Evolutionary conservation across 148 eudicot species (phyloP).

Genomic region (Mesembryanthemum crystallinum): DNA sequence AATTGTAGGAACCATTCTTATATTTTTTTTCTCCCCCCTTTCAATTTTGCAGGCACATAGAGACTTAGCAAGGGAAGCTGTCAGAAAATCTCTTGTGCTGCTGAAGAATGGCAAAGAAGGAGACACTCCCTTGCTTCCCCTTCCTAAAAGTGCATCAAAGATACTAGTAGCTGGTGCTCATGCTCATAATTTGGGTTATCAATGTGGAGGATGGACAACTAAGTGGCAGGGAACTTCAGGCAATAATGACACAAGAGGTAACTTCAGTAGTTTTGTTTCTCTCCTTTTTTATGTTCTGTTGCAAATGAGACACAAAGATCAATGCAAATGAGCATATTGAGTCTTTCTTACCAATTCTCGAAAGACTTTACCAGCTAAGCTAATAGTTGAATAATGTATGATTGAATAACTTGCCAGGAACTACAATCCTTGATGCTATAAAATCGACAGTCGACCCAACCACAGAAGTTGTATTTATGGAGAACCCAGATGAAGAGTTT

Average conservation of each 20-base stretch:
- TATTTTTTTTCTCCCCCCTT: not conserved
- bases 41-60: conserved; percentile 26
- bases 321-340: too few relatives aligned
- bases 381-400: too few relatives aligned
- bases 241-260: conserved; percentile 29
- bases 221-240: conserved; percentile 28
- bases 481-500: conserved; percentile 23
- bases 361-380: too few relatives aligned
- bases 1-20: too few relatives aligned
- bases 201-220: conserved; percentile 39
- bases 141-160: conserved; percentile 24
- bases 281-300: too few relatives aligned
- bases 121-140: conserved; percentile 21
- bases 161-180: conserved; percentile 35
- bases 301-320: too few relatives aligned
- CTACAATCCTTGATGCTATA: conserved; percentile 31
- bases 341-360: too few relatives aligned
- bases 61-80: conserved; percentile 35
- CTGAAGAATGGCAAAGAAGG: conserved; percentile 33
- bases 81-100: conserved; percentile 35
- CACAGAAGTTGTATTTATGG: conserved; percentile 26
- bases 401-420: conserved; percentile 17
- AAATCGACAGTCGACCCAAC: conserved; percentile 24
- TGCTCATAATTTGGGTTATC: conserved; percentile 35
- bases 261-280: too few relatives aligned